Evolutionary conservation across 2,329 filamentous ascomycete genomes (phyloP).

Genomic region (Fusarium zealandicum): DNA sequence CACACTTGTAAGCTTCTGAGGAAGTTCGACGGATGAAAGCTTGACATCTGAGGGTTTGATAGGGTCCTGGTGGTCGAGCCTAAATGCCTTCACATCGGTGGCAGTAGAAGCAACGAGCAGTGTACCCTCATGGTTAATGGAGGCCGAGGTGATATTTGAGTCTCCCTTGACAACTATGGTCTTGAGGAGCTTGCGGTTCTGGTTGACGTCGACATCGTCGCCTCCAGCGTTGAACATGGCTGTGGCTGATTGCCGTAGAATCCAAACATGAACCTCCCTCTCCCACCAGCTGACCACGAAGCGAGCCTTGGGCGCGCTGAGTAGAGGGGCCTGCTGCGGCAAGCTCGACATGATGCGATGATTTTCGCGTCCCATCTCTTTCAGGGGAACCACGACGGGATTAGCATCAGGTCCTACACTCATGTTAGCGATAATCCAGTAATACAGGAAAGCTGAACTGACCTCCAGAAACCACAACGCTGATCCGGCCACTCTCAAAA

Average conservation of each 20-base stretch:
- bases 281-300: constrained; percentile 94
- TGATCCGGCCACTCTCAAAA: constrained; percentile 84
- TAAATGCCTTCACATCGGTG: constrained; percentile 79
- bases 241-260: constrained; percentile 55
- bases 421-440: constrained; percentile 2
- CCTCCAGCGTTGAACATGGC: constrained; percentile 53
- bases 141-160: constrained; percentile 79
- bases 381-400: constrained; percentile 81
- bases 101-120: constrained; percentile 79
- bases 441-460: constrained; percentile 42
- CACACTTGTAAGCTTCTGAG: constrained; percentile 59
- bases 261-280: constrained; percentile 85
- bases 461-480: constrained; percentile 92
- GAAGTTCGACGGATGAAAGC: constrained; percentile 74
- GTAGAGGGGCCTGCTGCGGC: constrained; percentile 77
- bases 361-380: constrained; percentile 77
- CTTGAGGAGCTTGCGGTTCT: constrained; percentile 70
- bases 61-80: constrained; percentile 61
- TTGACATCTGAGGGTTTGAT: constrained; percentile 66
- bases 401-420: constrained; percentile 79
- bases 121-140: constrained; percentile 74
- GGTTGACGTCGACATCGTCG: constrained; percentile 54
- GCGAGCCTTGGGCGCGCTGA: constrained; percentile 75
- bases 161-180: constrained; percentile 76
- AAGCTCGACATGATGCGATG: constrained; percentile 84